phyloP scores from a whole-genome alignment of 176 grass and related monocot species.

The Elymus sibiricus region DNA sequence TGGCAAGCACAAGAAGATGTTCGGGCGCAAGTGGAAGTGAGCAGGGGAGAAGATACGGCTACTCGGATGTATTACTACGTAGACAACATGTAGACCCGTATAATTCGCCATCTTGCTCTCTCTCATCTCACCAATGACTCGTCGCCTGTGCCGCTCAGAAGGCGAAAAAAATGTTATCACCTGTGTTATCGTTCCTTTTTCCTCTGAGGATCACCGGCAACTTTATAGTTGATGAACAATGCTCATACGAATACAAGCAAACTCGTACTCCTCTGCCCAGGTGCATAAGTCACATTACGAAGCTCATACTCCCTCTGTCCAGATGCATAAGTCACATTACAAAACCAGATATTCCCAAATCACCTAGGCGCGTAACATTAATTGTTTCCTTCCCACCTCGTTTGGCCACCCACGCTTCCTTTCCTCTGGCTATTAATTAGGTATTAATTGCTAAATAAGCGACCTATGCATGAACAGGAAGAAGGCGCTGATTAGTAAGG shows the following conservation, averaged over 20 bases:
- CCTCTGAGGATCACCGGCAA: neutral
- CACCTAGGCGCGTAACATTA: no score
- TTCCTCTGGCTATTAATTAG: no score
- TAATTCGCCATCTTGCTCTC: neutral
- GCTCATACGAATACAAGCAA: neutral
- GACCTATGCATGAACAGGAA: no score
- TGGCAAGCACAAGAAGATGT: constrained; percentile 52
- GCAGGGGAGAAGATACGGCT: neutral
- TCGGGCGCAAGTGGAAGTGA: constrained; percentile 49
- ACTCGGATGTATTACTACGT: neutral
- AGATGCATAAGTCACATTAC: no score
- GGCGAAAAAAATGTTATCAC: neutral
- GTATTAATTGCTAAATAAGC: no score
- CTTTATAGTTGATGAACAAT: neutral
- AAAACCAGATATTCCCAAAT: no score
- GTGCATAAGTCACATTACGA: no score
- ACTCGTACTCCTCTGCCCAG: no score
- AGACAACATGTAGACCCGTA: neutral
- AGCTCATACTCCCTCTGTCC: no score
- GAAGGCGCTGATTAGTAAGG: no score
- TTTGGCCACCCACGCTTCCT: no score
- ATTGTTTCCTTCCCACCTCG: no score
- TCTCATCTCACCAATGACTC: neutral
- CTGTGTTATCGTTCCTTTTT: neutral
- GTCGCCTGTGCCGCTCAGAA: neutral